A percentile compares a stretch with the other conserved stretches of the same genome.
phyloP scores from a whole-genome alignment of 23 red algal species.

The Gracilaria gracilis region DNA sequence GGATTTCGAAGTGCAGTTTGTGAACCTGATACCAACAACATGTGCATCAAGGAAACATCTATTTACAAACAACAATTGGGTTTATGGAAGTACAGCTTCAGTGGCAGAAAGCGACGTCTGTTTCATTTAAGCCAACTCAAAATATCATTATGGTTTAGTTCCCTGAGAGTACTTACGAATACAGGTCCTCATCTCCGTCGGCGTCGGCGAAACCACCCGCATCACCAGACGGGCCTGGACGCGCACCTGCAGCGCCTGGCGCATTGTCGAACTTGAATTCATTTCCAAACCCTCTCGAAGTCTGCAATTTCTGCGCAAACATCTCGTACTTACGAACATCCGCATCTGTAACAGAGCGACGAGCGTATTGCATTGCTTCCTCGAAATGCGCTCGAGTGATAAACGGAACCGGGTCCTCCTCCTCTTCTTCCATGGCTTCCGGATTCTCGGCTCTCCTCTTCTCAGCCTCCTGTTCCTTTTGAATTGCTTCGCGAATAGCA shows the following conservation, averaged over 20 bases:
- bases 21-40: too few relatives aligned
- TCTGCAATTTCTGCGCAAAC: slow-evolving; percentile 94
- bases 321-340: slow-evolving; percentile 99
- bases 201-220: slow-evolving; percentile 59
- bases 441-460: slow-evolving; percentile 71
- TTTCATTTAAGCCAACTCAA: slow-evolving; percentile 1
- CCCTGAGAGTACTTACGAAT: slow-evolving; percentile 52
- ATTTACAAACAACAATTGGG: slow-evolving; percentile 42
- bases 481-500: slow-evolving; percentile 96
- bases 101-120: neutral
- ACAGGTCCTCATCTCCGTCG: slow-evolving; percentile 78
- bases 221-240: slow-evolving; percentile 48
- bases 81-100: slow-evolving; percentile 48
- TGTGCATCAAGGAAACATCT: neutral
- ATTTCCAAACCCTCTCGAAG: slow-evolving; percentile 93
- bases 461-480: slow-evolving; percentile 87
- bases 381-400: slow-evolving; percentile 98
- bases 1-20: too few relatives aligned
- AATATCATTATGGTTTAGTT: neutral
- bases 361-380: slow-evolving; percentile 95
- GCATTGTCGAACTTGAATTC: slow-evolving; percentile 97
- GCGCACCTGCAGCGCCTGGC: slow-evolving; percentile 19
- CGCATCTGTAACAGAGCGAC: slow-evolving; percentile 95
- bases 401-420: slow-evolving; percentile 89
- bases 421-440: slow-evolving; percentile 90